A percentile compares a stretch with the other conserved stretches of the same genome.
Evolutionary conservation across 257 asterid genomes (phyloP).

Genomic region (Fraxinus excelsior): DNA sequence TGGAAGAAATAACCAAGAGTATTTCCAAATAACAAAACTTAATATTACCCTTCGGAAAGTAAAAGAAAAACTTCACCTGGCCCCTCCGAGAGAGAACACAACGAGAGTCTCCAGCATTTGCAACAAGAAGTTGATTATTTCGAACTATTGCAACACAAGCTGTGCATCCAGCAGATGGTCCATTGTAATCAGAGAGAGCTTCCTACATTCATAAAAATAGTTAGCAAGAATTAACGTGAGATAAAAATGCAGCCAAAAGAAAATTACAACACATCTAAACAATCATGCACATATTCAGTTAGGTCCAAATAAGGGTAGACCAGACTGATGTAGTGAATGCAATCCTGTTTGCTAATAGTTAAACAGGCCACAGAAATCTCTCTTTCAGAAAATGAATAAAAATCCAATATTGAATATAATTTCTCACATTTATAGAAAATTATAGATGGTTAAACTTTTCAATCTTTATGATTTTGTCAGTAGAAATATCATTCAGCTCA

Average conservation of each 20-base stretch:
- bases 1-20: background rate
- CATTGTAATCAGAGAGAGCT: constrained; percentile 47
- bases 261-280: constrained; percentile 22
- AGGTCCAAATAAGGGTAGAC: constrained; percentile 10
- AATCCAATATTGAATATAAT: background rate
- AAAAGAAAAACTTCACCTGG: constrained; percentile 47
- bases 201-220: constrained; percentile 48
- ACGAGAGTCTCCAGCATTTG: constrained; percentile 97
- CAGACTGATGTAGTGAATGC: constrained; percentile 13
- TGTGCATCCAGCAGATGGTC: constrained; percentile 89
- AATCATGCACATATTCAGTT: constrained; percentile 5
- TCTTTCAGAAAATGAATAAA: background rate
- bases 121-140: constrained; percentile 62
- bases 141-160: constrained; percentile 81
- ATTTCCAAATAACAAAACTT: background rate
- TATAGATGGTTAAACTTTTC: background rate
- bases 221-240: constrained; percentile 20
- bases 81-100: constrained; percentile 83
- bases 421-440: background rate
- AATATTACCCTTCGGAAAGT: background rate
- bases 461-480: constrained; percentile 4
- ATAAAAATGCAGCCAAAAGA: background rate
- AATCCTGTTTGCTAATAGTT: background rate
- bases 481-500: constrained; percentile 8
- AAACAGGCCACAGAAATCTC: constrained; percentile 2